Evolutionary conservation across 2,329 filamentous ascomycete genomes (phyloP).

Genomic region (Ceratocystis papillata): DNA sequence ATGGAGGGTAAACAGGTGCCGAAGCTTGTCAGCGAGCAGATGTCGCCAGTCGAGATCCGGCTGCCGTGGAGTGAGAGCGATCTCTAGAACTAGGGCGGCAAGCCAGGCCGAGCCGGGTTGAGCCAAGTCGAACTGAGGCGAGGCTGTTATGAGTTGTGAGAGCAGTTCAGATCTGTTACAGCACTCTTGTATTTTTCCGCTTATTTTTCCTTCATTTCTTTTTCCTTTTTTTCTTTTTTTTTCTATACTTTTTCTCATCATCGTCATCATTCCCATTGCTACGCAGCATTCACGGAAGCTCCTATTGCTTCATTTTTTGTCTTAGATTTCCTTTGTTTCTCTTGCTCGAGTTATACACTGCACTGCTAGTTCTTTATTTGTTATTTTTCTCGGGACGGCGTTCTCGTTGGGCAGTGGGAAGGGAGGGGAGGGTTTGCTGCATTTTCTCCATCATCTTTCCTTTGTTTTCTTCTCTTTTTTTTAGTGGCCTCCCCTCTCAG

Average conservation of each 20-base stretch:
- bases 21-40: conserved; percentile 39
- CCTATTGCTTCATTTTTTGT: conserved; percentile 10
- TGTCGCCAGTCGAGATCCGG: conserved; percentile 42
- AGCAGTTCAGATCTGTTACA: background rate
- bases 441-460: background rate
- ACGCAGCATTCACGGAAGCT: background rate
- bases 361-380: conserved; percentile 8
- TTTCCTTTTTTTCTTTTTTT: background rate
- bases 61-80: conserved; percentile 39
- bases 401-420: conserved; percentile 10
- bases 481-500: background rate
- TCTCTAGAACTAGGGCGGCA: conserved; percentile 12
- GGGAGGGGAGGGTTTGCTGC: conserved; percentile 7
- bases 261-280: background rate
- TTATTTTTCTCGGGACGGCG: conserved; percentile 9
- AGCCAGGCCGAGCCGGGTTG: background rate
- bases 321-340: conserved; percentile 13
- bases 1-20: conserved; percentile 45
- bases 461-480: background rate
- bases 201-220: background rate
- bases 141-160: too few species aligned
- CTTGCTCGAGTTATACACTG: background rate
- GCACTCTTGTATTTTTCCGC: background rate
- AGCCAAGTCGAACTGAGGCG: too few species aligned
- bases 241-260: background rate